Evolutionary conservation across 495 filamentous ascomycete genomes (phyloP).

Genomic region (Astrothelium macrocarpum): DNA sequence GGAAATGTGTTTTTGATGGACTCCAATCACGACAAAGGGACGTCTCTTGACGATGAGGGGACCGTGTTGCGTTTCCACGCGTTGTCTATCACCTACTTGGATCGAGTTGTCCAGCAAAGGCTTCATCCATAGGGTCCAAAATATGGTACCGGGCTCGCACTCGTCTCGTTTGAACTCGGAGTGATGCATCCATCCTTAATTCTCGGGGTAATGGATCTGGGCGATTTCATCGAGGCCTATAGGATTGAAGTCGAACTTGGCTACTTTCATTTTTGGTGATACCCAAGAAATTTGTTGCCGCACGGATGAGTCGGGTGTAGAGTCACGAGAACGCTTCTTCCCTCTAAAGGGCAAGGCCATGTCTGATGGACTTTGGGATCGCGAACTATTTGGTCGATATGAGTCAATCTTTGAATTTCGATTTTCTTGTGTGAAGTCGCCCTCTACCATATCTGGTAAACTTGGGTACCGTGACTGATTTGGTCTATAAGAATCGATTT

Average conservation of each 20-base stretch:
- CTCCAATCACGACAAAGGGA: not conserved
- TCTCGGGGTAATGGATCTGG: not conserved
- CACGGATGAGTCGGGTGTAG: not conserved
- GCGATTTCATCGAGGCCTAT: not conserved
- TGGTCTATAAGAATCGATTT: no score
- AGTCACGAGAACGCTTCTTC: not conserved
- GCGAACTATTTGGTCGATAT: no score
- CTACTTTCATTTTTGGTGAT: not conserved
- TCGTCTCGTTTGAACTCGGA: not conserved
- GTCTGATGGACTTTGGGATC: not conserved
- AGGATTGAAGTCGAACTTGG: not conserved
- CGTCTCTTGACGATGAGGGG: not conserved
- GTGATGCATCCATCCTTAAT: not conserved
- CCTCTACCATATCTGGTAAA: no score
- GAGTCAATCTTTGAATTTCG: no score
- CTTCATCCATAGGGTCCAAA: not conserved
- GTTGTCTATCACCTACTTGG: not conserved
- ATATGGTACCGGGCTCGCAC: not conserved
- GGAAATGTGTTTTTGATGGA: not conserved
- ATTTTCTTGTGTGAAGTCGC: no score
- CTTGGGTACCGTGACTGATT: no score
- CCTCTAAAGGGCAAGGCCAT: not conserved
- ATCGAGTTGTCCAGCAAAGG: not conserved
- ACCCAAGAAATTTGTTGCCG: not conserved
- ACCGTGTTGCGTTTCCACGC: not conserved